Percentiles rank a stretch among this genome's conserved stretches.
Conservation (phyloP, 106 monocot genomes). For the Dendrobium nobile region DNA sequence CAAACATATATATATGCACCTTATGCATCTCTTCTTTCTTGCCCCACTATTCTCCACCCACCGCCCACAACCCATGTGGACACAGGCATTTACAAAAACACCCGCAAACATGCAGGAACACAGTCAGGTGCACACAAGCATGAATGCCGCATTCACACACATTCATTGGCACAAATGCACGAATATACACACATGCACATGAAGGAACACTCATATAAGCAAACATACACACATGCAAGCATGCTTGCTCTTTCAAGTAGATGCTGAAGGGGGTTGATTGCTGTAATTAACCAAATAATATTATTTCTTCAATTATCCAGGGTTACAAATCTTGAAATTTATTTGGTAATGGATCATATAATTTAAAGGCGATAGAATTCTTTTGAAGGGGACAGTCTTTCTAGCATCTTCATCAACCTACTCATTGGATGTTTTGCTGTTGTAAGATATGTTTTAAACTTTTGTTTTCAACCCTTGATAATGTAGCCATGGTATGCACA, state of each 20-base stretch:
- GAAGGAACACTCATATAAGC: neutral
- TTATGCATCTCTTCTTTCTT: too few relatives aligned
- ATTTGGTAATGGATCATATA: neutral
- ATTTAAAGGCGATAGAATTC: neutral
- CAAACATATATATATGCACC: neutral
- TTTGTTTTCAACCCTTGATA: neutral
- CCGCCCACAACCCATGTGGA: neutral
- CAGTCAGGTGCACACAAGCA: neutral
- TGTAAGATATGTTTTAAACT: neutral
- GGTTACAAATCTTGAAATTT: neutral
- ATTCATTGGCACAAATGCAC: neutral
- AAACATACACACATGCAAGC: neutral
- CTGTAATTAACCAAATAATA: neutral
- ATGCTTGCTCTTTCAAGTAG: neutral
- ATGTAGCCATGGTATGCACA: constrained; percentile 98
- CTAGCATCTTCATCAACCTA: neutral
- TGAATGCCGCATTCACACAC: neutral
- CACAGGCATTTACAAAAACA: neutral
- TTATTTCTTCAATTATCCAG: neutral
- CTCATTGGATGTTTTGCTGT: neutral
- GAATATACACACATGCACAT: neutral
- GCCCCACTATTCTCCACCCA: too few relatives aligned
- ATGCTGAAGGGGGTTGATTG: neutral
- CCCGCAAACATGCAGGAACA: neutral
- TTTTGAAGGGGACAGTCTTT: neutral